Base-by-base conservation (phyloP, 2,329 filamentous ascomycete species). In the Neocucurbitaria cava region DNA sequence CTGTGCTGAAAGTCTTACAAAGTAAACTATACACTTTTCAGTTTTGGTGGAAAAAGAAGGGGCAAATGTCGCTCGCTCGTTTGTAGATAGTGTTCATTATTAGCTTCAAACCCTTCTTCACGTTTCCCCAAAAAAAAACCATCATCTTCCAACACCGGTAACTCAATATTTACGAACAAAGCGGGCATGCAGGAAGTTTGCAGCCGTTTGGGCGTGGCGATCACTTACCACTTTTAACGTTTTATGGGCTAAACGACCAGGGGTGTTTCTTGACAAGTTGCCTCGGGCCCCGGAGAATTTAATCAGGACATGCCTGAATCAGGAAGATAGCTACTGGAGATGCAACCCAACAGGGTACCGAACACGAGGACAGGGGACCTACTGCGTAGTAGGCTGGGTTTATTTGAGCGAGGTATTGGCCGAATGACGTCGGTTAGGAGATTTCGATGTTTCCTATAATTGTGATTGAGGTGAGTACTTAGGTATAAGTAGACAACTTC, bases 401-500 rank as follows among this genome's bases (percentile, higher is more conserved):
- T 47, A 38, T 51, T 54, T 49, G 30, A 21, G 23, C 39, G 36
- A 41, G 35, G 17, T 18, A 11, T 49, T 43, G 39, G 18, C 47
- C 36, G 45, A 46, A 53, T 59, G 46, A 59, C 50, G 54, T 58
- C 49, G 30, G 17, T 17, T 20, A 39, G 52, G 40, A 30, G 31
- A 23, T n/a, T 40, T n/a, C n/a, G n/a, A n/a, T n/a, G n/a, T n/a
- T n/a, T n/a, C n/a, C n/a, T n/a, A n/a, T n/a, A n/a, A n/a, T n/a
- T n/a, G n/a, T 31, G 21, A 42, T 46, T 15, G 35, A 45, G 18
- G 44, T 35, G 44, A n/a, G n/a, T n/a, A n/a, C n/a, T n/a, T n/a
- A n/a, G n/a, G 48, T 58, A 65, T 61, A 63, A 65, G 60, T 60
- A 59, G n/a, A n/a, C 18, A n/a, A 5, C 40, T 20, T 33, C 38